phyloP scores from a whole-genome alignment of 2,329 filamentous ascomycete genomes.

The Cordyceps pruinosa region DNA sequence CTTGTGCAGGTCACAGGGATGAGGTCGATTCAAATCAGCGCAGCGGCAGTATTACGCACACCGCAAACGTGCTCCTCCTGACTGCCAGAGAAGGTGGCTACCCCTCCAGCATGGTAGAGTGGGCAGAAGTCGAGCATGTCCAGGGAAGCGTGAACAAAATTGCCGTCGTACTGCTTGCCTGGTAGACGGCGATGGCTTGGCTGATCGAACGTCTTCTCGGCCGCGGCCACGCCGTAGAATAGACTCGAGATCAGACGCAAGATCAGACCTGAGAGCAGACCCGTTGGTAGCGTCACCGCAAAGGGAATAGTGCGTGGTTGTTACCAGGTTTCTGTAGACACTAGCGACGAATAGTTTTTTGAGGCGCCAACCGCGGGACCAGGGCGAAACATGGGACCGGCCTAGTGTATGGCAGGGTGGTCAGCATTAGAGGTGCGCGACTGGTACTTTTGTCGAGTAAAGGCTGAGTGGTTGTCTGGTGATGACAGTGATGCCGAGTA shows the following conservation, averaged over 20 bases:
- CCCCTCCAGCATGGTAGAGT: too few species aligned
- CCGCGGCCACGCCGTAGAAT: background rate
- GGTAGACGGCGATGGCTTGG: background rate
- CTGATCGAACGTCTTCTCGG: background rate
- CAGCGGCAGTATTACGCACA: background rate
- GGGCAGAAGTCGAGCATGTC: too few species aligned
- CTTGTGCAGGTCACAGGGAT: background rate
- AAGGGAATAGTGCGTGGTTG: background rate
- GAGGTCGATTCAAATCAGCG: background rate
- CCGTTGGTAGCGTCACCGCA: background rate
- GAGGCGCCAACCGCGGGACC: constrained; percentile 2
- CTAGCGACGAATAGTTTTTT: background rate
- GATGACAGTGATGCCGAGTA: background rate
- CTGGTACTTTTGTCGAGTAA: background rate
- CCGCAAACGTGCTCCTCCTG: background rate
- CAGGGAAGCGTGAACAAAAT: too few species aligned
- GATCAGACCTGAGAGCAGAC: too few species aligned
- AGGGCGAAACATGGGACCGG: too few species aligned
- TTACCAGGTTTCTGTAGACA: background rate
- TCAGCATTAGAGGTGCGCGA: too few species aligned
- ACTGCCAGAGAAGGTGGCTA: background rate
- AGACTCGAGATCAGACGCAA: too few species aligned
- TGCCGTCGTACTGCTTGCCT: background rate
- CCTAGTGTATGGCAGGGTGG: too few species aligned
- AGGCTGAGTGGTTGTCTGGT: background rate